Conservation (phyloP, 148 eudicot species). For the Mesembryanthemum crystallinum region DNA sequence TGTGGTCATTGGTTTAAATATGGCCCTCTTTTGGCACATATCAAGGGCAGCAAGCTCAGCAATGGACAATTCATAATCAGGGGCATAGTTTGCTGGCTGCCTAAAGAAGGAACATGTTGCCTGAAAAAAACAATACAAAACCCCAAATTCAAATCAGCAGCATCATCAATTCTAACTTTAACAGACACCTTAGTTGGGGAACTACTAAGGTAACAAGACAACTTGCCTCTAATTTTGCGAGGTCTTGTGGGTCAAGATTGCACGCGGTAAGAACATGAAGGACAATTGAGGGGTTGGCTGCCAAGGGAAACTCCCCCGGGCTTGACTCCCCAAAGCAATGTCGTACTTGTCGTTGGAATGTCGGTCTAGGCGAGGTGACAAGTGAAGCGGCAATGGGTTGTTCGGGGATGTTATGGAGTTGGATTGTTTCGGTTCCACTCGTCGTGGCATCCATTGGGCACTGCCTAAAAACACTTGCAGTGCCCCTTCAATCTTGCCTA, state of each 20-base stretch:
- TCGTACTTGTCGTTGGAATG: slow-evolving; percentile 61
- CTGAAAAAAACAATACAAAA: slow-evolving; percentile 44
- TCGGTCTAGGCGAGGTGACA: slow-evolving; percentile 40
- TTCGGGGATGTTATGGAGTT: slow-evolving; percentile 65
- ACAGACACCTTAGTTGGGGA: not conserved
- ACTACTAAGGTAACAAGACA: slow-evolving; percentile 3
- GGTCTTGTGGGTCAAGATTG: slow-evolving; percentile 82
- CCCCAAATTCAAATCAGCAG: slow-evolving; percentile 61
- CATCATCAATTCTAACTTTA: slow-evolving; percentile 60
- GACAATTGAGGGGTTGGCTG: slow-evolving; percentile 77
- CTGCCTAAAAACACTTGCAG: slow-evolving; percentile 50
- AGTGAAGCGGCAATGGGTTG: slow-evolving; percentile 52
- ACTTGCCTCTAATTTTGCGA: slow-evolving; percentile 94
- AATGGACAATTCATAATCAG: slow-evolving; percentile 69
- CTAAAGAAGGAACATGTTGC: slow-evolving; percentile 89
- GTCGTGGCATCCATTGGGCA: slow-evolving; percentile 90
- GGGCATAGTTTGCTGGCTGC: slow-evolving; percentile 80
- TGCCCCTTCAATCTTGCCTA: slow-evolving; percentile 40
- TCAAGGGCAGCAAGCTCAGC: slow-evolving; percentile 93
- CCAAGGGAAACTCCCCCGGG: slow-evolving; percentile 90
- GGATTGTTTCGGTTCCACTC: slow-evolving; percentile 67
- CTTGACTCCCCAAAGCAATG: slow-evolving; percentile 73
- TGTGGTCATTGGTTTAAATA: slow-evolving; percentile 69
- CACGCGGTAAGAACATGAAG: slow-evolving; percentile 80
- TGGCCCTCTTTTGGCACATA: slow-evolving; percentile 79